Base-by-base conservation (phyloP, 1,284 basidiomycete genomes). In the Ceratobasidium sp. region DNA sequence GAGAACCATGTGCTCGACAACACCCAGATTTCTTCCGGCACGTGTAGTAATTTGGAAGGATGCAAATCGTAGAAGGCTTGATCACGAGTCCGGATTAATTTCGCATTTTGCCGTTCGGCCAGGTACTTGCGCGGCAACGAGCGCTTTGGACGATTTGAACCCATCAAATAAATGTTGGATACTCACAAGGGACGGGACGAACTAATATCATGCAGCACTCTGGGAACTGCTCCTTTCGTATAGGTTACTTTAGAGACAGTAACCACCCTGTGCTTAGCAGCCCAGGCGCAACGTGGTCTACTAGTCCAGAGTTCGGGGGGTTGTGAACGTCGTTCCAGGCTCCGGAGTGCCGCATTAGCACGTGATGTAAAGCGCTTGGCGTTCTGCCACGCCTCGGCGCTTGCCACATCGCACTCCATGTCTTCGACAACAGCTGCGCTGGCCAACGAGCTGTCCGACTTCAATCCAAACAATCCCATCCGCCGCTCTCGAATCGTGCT, bases 401-500 rank as follows among this genome's bases (percentile, higher is more conserved):
- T 41, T 41, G 39, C 13, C 39, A 41, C 5, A 13, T 41, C 13
- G 39, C 13, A 13, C 39, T 6, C 39, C 37, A 71, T 61, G 51
- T 69, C 65, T 29, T 58, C 51, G 13, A 63, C 61, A 9, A 31
- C 41, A 24, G 34, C 29, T n/a, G 43, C 48, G 4, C 27, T 65
- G 27, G 43, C 22, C 27, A 9, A 39, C 41, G 54, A 56, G 24
- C 37, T 54, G n/a, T 59, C 54, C 31, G 43, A 34, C 24, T 61
- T 59, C 16, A 54, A 71, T 19, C 53, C 53, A 29, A 54, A 59
- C 24, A 71, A 41, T 61, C 68, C 37, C 37, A 49, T 56, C 8
- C 56, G 56, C 13, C 68, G 68, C 41, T 71, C 68, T 29, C 68
- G 68, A 24, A 53, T 71, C 19, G 68, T 71, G 1, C 68, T 71